Evolutionary conservation across 2,329 filamentous ascomycete genomes (phyloP).

Genomic region (Colletotrichum trifolii): DNA sequence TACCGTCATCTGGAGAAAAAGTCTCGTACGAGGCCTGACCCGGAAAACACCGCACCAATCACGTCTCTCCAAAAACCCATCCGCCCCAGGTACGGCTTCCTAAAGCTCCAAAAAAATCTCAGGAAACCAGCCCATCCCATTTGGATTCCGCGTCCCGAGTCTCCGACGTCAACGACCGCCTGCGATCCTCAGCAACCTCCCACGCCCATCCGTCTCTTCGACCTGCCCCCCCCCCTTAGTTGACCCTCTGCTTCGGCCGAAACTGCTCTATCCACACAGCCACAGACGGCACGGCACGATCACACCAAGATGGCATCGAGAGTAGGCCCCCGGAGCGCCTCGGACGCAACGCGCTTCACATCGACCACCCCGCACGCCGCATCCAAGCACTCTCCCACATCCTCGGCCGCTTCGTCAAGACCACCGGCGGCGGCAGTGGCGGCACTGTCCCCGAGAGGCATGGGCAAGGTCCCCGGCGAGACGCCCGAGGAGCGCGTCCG

Average conservation of each 20-base stretch:
- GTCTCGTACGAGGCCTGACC: conserved; percentile 6
- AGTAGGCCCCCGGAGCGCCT: conserved; percentile 73
- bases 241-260: too few species aligned
- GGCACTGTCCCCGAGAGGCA: conserved; percentile 15
- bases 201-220: not conserved
- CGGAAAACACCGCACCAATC: conserved; percentile 30
- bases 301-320: conserved; percentile 51
- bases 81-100: not conserved
- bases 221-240: too few species aligned
- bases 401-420: conserved; percentile 39
- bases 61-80: conserved; percentile 16
- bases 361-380: conserved; percentile 70
- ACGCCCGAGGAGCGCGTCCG: conserved; percentile 77
- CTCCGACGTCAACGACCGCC: conserved; percentile 1
- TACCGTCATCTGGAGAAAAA: not conserved
- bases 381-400: conserved; percentile 63
- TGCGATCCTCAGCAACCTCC: too few species aligned
- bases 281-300: too few species aligned
- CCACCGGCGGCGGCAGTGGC: conserved; percentile 37
- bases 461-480: conserved; percentile 54
- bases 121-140: conserved; percentile 21
- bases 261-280: too few species aligned
- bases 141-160: conserved; percentile 9
- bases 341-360: conserved; percentile 80
- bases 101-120: conserved; percentile 28